Base-by-base conservation (phyloP, 371 early-diverging fungal species). In the Syncephalastrum racemosum region DNA sequence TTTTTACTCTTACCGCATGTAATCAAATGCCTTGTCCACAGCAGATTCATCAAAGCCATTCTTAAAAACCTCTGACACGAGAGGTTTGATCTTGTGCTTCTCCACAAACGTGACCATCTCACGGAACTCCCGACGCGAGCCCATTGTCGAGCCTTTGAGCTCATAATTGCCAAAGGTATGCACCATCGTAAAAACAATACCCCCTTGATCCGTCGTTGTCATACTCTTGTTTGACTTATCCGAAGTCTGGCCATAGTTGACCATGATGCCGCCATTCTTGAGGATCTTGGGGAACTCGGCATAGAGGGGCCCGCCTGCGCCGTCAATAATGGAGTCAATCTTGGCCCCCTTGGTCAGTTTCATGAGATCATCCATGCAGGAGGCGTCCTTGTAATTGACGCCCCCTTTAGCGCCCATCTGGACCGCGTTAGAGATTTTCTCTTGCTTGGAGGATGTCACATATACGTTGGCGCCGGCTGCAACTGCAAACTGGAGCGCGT, bases 381-480 rank as follows among this genome's bases (percentile, higher is more conserved):
- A 77, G 18, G 64, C 85, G 51, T 82, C 75, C 59, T 76, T 86
- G 58, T 90, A 90, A 58, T 85, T 84, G 27, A 85, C 83, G 4
- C 89, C 90, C 3, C 89, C 89, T 46, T 66, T 73, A 1, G 89
- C 90, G 25, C 90, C 90, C 16, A 87, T 58, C 18, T 71, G 59
- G 14, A 84, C 66, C 4, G 89, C 90, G 39, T 70, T 67, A 24
- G 71, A 49, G 42, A 90, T 83, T 71, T 90, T 90, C 19, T 71
- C 75, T 5, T 71, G 70, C 18, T 73, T 79, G 13, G 85, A 84
- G 10, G 87, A 86, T 3, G 89, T 88, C 46, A 90, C 90, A 63
- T 76, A 88, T 0, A 85, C 88, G 50, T 85, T 73, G 25, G 88
- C 88, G 8, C 89, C 89, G 2, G 62, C 75, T 24, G 87, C 85